Percentiles rank a stretch among this genome's conserved stretches.
phyloP scores from a whole-genome alignment of 495 filamentous ascomycete genomes.

The Hypomontagnella monticulosa region DNA sequence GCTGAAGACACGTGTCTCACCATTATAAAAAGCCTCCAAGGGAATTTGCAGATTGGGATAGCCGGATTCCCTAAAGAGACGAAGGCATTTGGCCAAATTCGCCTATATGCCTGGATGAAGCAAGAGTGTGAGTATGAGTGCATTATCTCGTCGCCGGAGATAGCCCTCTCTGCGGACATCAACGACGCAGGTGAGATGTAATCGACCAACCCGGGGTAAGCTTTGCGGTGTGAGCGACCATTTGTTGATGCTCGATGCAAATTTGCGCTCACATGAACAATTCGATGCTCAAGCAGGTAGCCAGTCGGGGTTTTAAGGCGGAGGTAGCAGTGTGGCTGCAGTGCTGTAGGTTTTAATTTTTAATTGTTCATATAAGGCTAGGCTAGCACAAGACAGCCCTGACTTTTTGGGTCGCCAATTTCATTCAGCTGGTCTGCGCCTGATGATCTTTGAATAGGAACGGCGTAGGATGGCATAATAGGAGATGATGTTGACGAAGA shows the following conservation, averaged over 20 bases:
- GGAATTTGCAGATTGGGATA: not conserved
- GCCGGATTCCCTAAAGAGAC: too few species aligned
- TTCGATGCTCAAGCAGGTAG: not conserved
- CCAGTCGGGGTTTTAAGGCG: not conserved
- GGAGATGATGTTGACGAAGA: too few species aligned
- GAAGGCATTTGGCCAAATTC: too few species aligned
- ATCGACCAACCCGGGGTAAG: conserved; percentile 20
- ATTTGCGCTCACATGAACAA: conserved; percentile 5
- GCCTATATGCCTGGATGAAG: not conserved
- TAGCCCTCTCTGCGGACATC: conserved; percentile 1
- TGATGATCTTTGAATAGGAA: too few species aligned
- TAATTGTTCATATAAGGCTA: too few species aligned
- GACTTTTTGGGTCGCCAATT: too few species aligned
- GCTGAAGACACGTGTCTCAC: conserved; percentile 4
- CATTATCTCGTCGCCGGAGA: not conserved
- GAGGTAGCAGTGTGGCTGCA: too few species aligned
- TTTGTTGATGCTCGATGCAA: not conserved
- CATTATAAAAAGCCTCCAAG: conserved; percentile 1
- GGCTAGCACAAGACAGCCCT: too few species aligned
- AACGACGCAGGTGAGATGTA: conserved; percentile 8
- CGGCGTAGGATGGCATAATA: too few species aligned
- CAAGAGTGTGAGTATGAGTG: not conserved
- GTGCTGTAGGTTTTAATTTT: too few species aligned
- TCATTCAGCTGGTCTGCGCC: too few species aligned
- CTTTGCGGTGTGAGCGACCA: conserved; percentile 28